Base-by-base conservation (phyloP, 1,139 yeast species). In the Pichia sp. region DNA sequence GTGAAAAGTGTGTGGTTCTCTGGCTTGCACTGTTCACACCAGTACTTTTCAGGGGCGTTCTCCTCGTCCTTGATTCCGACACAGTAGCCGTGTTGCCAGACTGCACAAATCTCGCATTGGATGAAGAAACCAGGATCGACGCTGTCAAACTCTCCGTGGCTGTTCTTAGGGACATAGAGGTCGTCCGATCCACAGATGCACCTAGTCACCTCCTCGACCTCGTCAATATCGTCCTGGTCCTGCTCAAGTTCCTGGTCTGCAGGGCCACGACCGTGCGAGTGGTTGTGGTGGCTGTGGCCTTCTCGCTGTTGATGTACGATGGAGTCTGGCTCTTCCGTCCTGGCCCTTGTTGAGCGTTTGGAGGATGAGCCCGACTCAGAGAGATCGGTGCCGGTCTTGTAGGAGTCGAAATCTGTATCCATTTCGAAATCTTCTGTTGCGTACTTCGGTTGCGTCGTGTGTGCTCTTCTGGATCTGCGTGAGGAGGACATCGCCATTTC, bases 21-120 rank as follows among this genome's bases (percentile, higher is more conserved):
- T 0, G 96, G 96, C 59, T 84, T 81, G 71, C 98, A 93, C 61
- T 73, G 70, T 66, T 93, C 99, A 74, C 98, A 91, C 87, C 89
- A 88, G 69, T 91, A 91, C 66, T 87, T 87, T 55, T 90, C 96
- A 1, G 96, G 96, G 0, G 89, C 89, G 55, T 80, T 85, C 34
- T 81, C 84, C 58, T 83, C 87, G 48, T 79, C 79, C 56, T 74
- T 75, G 54, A 88, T 78, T 1, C 96, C 96, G 41, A 93, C 97
- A 72, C 99, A 93, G 69, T 76, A 90, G 3, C 97, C 98, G 67
- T 93, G 99, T 69, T 93, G 98, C 99, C 98, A 93, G 10, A 85
- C 96, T 25, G 89, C 83, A 70, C 99, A 93, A 57, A 79, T 76
- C 62, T 93, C 98, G 74, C 99, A 93, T 69, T 86, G 95, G 60